Conservation (phyloP, 202 grass and related monocot species). For the Elaeis oleifera region DNA sequence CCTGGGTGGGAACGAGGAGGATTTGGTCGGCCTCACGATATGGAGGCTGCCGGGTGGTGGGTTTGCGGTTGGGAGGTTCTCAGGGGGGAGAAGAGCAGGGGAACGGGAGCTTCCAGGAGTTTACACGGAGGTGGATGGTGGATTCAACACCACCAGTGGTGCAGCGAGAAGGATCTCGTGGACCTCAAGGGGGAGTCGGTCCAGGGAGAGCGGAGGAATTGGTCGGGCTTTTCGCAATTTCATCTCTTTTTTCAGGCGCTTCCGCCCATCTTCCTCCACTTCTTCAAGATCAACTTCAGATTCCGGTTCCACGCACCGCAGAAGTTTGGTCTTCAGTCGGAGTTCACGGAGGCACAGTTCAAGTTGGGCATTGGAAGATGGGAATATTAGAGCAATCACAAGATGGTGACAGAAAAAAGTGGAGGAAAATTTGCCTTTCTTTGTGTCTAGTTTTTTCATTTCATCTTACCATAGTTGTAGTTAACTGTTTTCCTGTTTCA, state of each 20-base stretch:
- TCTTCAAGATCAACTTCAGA: not conserved
- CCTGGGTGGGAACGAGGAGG: not conserved
- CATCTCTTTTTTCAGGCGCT: slow-evolving; percentile 2
- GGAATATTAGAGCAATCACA: too few relatives aligned
- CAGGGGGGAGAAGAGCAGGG: not conserved
- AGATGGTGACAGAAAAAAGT: too few relatives aligned
- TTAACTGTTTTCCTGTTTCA: too few relatives aligned
- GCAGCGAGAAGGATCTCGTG: slow-evolving; percentile 6
- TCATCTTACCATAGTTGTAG: too few relatives aligned
- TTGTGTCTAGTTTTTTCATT: too few relatives aligned
- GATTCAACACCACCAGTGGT: slow-evolving; percentile 1
- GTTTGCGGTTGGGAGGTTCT: slow-evolving; percentile 6
- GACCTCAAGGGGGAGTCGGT: not conserved
- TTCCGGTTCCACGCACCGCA: not conserved
- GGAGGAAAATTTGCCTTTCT: too few relatives aligned
- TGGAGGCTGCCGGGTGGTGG: slow-evolving; percentile 11
- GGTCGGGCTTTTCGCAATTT: not conserved
- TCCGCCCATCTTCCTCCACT: not conserved
- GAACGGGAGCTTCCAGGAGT: not conserved
- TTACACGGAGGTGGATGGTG: slow-evolving; percentile 11
- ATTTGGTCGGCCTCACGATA: slow-evolving; percentile 5
- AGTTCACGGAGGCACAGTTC: too few relatives aligned
- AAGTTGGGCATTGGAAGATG: too few relatives aligned
- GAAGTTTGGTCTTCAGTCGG: too few relatives aligned
- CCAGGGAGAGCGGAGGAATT: slow-evolving; percentile 3